Conservation (phyloP, 2,329 filamentous ascomycete species). For the Phyllosticta capitalensis region DNA sequence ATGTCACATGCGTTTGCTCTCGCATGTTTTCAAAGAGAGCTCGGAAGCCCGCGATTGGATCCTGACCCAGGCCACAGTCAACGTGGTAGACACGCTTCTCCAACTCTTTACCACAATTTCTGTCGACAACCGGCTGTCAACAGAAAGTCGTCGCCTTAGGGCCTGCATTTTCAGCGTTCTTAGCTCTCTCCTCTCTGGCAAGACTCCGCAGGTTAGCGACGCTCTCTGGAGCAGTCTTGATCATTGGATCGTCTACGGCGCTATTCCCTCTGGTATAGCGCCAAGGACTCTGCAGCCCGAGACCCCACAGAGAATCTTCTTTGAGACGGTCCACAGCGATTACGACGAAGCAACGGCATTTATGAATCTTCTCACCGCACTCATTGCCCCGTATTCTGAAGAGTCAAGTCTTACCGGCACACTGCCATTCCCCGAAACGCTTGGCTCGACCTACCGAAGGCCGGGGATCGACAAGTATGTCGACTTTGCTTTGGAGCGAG, state of each 20-base stretch:
- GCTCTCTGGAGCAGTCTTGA: slow-evolving; percentile 76
- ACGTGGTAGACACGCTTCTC: slow-evolving; percentile 64
- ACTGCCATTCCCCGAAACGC: slow-evolving; percentile 76
- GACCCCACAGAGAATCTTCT: slow-evolving; percentile 1
- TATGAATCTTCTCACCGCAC: slow-evolving; percentile 61
- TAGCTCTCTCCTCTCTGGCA: slow-evolving; percentile 64
- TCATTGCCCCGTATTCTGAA: slow-evolving; percentile 58
- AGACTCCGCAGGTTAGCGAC: slow-evolving; percentile 56
- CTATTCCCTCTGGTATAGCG: slow-evolving; percentile 2
- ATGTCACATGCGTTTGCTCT: slow-evolving; percentile 80
- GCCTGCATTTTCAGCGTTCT: slow-evolving; percentile 78
- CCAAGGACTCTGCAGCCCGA: neutral
- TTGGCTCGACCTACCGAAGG: slow-evolving; percentile 68
- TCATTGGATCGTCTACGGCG: slow-evolving; percentile 50
- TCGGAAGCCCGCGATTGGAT: slow-evolving; percentile 63
- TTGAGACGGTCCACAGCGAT: slow-evolving; percentile 4
- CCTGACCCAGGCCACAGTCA: slow-evolving; percentile 55
- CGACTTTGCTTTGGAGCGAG: slow-evolving; percentile 76
- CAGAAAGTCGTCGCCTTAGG: slow-evolving; percentile 48
- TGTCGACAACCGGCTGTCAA: slow-evolving; percentile 47
- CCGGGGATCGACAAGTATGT: slow-evolving; percentile 87
- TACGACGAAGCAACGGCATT: slow-evolving; percentile 37
- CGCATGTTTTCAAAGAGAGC: slow-evolving; percentile 71
- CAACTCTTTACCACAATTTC: slow-evolving; percentile 62
- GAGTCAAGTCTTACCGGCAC: slow-evolving; percentile 58